Evolutionary conservation across 805 yeast species (phyloP), one percentile per base, ranked within the genome.

Genomic region (Pichia californica): DNA sequence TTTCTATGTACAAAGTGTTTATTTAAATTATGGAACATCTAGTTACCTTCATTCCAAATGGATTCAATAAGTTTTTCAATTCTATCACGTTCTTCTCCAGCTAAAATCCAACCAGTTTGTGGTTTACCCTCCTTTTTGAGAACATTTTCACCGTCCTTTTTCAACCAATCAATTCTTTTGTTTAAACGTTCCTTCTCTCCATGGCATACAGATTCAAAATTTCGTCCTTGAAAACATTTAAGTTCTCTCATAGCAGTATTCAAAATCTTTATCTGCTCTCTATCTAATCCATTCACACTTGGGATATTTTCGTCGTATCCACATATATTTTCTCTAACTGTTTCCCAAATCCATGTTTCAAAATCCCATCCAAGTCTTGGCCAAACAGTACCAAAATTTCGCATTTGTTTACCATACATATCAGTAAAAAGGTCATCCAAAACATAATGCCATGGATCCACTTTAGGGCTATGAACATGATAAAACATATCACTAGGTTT

Each of bases 401-500:
- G 48, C 27, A 56, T 53, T 16, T 46, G 47, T 7, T 47, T 32
- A 1, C 44, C 42, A 3, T 51, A 36, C 41, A 29, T 36, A 40
- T 46, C 52, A 16, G 52, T 48, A 37, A 53, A 52, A 29, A 50
- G 43, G 31, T 56, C 51, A 13, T 49, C 46, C 1, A 43, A 26
- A 14, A 49, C 36, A 28, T 53, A 53, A n/a, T 49, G 56, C 70
- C 74, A 71, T 1, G 79, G 79, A 50, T 73, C 68, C 36, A 74
- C 59, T 52, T 74, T 74, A 7, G 79, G 79, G 52, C 61, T 67
- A 52, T 74, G 74, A 21, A 76, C 67, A 51, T 74, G 79, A 32
- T 73, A 51, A 41, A 61, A 59, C 49, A 58, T 48, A 40, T 58
- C 58, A 11, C 47, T 44, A 11, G 57, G 49, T 37, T 50, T 52